A percentile compares a stretch with the other conserved stretches of the same genome.
These are phyloP conservation scores for Pyrus bretschneideri DNA, from an alignment of 306 rosid species.

Conservation along the genomic window DNA sequence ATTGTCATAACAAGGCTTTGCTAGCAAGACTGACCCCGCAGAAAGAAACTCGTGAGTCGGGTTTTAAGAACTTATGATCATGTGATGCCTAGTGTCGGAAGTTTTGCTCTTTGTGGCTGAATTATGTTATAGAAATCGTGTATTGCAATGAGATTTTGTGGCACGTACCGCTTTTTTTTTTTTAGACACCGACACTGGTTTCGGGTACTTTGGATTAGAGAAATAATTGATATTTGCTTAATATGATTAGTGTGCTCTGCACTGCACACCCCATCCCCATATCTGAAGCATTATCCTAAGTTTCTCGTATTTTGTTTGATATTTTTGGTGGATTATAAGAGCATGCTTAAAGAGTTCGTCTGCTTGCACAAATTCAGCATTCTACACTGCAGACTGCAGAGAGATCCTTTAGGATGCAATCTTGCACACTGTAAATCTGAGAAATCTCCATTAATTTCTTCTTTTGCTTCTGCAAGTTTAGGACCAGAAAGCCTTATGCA, in stretches of 20 bases:
- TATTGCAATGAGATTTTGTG: background rate
- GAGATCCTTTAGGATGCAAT: no score
- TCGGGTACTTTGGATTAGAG: background rate
- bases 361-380: no score
- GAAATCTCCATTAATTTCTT: no score
- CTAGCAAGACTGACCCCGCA: slow-evolving; percentile 64
- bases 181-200: background rate
- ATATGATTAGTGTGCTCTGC: background rate
- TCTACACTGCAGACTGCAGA: no score
- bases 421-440: no score
- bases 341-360: no score
- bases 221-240: background rate
- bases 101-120: background rate
- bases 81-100: background rate
- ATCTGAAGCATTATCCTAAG: background rate
- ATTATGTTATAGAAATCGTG: background rate
- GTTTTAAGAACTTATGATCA: slow-evolving; percentile 59
- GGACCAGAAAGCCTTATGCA: no score
- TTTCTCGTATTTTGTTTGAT: background rate
- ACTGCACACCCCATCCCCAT: background rate
- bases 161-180: background rate
- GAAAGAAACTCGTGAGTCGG: slow-evolving; percentile 42
- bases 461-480: no score
- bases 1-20: slow-evolving; percentile 80
- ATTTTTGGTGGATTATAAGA: no score